These are phyloP conservation scores for Aspergillus ochraceus DNA, from an alignment of 2,329 filamentous ascomycete species.

Conservation along the genomic window DNA sequence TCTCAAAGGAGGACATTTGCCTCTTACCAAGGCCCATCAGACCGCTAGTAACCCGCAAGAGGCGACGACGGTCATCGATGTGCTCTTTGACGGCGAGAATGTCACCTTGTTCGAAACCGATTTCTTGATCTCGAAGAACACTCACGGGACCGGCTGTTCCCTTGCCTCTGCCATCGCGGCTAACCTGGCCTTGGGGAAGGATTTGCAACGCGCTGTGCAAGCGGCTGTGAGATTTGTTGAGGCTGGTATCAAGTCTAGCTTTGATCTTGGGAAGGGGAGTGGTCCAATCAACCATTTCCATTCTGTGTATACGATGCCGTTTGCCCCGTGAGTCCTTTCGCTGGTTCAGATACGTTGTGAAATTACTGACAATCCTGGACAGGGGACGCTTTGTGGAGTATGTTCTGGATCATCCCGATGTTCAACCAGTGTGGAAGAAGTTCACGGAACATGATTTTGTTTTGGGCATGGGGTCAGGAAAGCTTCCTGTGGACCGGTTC, in stretches of 20 bases:
- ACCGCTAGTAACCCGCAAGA: conserved; percentile 61
- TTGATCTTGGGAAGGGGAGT: conserved; percentile 57
- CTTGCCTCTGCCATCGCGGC: conserved; percentile 74
- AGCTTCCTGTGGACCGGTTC: conserved; percentile 73
- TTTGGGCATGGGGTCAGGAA: conserved; percentile 70
- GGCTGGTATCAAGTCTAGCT: conserved; percentile 60
- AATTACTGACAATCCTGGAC: conserved; percentile 27
- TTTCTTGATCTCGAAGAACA: conserved; percentile 74
- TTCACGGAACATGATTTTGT: conserved; percentile 86
- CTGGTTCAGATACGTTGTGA: neutral
- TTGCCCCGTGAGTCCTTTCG: conserved; percentile 50
- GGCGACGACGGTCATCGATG: conserved; percentile 69
- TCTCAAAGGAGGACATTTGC: conserved; percentile 88
- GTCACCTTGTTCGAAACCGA: conserved; percentile 65
- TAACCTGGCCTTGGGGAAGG: conserved; percentile 56
- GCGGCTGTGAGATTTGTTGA: conserved; percentile 61
- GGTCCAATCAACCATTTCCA: conserved; percentile 70
- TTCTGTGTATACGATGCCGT: conserved; percentile 60
- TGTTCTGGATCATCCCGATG: conserved; percentile 70
- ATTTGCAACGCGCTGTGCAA: conserved; percentile 52
- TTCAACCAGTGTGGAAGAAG: conserved; percentile 70
- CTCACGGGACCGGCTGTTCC: conserved; percentile 93
- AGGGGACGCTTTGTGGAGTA: conserved; percentile 80
- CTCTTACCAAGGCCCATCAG: conserved; percentile 64
- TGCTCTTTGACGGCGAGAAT: conserved; percentile 66